Evolutionary conservation across 2,329 filamentous ascomycete species (phyloP).

Genomic region (Botryosphaeria dothidea): DNA sequence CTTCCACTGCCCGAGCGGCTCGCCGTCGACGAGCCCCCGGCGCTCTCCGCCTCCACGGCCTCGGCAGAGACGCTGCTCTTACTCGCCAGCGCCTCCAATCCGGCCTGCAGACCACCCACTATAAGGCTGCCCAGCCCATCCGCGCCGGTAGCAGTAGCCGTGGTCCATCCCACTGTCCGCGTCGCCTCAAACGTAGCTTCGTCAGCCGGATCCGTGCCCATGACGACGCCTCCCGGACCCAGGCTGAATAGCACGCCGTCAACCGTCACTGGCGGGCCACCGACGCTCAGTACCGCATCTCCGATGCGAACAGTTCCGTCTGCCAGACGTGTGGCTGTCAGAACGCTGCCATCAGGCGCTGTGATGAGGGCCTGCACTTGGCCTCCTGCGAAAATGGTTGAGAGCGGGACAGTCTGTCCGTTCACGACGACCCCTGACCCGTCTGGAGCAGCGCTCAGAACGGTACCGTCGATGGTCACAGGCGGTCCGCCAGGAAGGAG

Average conservation of each 20-base stretch:
- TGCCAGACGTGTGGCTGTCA: neutral
- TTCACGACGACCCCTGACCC: neutral
- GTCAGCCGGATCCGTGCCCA: neutral
- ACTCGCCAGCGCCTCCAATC: neutral
- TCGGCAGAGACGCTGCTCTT: neutral
- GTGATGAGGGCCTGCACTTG: neutral
- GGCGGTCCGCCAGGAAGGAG: neutral
- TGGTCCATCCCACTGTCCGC: neutral
- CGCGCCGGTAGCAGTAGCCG: neutral
- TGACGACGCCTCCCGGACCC: neutral
- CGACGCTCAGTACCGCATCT: neutral
- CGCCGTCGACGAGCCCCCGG: neutral
- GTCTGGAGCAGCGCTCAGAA: neutral
- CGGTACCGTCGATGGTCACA: neutral
- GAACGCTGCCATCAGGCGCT: too few relatives aligned
- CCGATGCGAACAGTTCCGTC: neutral
- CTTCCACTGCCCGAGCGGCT: neutral
- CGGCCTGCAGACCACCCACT: neutral
- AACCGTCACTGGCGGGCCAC: neutral
- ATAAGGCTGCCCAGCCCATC: neutral
- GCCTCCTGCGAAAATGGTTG: neutral
- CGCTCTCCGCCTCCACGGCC: too few relatives aligned
- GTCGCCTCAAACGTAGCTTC: neutral
- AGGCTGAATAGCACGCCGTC: neutral
- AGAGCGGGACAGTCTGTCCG: neutral